Evolutionary conservation across 2,329 filamentous ascomycete species (phyloP), one percentile per base, ranked within the genome.

Genomic region (Aureobasidium lini): DNA sequence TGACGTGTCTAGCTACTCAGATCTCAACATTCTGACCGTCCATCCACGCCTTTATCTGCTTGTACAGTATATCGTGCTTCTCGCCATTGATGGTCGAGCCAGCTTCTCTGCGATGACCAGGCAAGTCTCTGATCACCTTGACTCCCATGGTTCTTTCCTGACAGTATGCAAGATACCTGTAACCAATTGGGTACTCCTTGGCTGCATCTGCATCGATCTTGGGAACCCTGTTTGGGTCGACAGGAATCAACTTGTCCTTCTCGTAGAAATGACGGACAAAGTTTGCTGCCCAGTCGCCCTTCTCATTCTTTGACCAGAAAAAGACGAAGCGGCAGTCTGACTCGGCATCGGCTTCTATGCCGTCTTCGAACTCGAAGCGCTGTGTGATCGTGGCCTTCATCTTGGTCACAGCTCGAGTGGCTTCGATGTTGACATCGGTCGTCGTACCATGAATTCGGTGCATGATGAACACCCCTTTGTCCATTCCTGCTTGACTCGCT

Each of bases 351-450:
- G 76, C 72, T 61, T 77, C 76, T 16, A 58, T 57, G 13, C 64
- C 66, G 0, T 69, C 73, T 18, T 76, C 72, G 2, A 79, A 65
- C 1, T 65, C 63, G 60, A 80, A 79, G 4, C 78, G 72, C 61
- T 80, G 78, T 0, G 78, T 79, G 60, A 79, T 79, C 3, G 74
- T 79, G 0, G 77, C 77, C 62, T 80, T 80, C 72, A 80, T 74
- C 66, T 80, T 80, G 8, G 75, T 78, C 0, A 79, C 74, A 0
- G 76, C 77, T 0, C 75, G 72, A 2, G 58, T 60, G 1, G 62
- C 74, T n/a, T 72, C 69, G 0, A 66, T 57, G 6, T 71, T 73
- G 61, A 79, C 75, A 53, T 79, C 76, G 0, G 71, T 77, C 1
- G 71, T 76, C 1, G 67, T 64, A 7, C 77, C 77, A 44, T 78